Base-by-base conservation (phyloP, 2,329 filamentous ascomycete species). In the Acarospora socialis region DNA sequence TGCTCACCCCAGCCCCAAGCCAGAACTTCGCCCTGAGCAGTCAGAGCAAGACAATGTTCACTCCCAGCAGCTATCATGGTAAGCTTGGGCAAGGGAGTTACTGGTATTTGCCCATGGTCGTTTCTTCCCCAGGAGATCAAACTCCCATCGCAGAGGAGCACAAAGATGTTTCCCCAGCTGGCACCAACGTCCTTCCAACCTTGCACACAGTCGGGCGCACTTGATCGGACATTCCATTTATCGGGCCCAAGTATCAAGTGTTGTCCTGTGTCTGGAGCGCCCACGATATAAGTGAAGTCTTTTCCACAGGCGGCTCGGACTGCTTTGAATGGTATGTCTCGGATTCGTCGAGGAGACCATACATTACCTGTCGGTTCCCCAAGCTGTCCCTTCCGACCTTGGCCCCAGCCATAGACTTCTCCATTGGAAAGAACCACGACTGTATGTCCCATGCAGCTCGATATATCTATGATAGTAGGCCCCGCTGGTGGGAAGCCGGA, bases 1-100 rank as follows among this genome's bases (percentile, higher is more conserved):
- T 98, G 90, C 56, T 95, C 87, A 2, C 84, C 86, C 90, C 90
- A 98, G 13, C 90, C 90, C 83, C 87, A 95, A 2, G 81, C 71
- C 29, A 92, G 57, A 1, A 93, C 72, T 30, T 76, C 68, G 2
- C 72, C 72, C 13, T 67, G 61, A 7, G 57, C 57, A 0, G 79
- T 73, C 16, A 87, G 55, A 6, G 74, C 81, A 40, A 95, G 55
- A n/a, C 71, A 73, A 54, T 98, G 90, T 54, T 95, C 90, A 49
- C 87, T 94, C 0, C 90, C 90, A 27, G 80, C 70, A 3, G 81
- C 79, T n/a, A 95, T 67, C 15, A 63, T 60, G 7, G 59, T 55
- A 3, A 84, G 47, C 1, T 50, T 48, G 0, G 77, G 75, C 1
- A 92, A 51, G 15, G 61, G 59, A 2, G 56, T 49, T 1, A 81